Base-by-base conservation (phyloP, 345 rosid genomes). In the Kernera saxatilis region DNA sequence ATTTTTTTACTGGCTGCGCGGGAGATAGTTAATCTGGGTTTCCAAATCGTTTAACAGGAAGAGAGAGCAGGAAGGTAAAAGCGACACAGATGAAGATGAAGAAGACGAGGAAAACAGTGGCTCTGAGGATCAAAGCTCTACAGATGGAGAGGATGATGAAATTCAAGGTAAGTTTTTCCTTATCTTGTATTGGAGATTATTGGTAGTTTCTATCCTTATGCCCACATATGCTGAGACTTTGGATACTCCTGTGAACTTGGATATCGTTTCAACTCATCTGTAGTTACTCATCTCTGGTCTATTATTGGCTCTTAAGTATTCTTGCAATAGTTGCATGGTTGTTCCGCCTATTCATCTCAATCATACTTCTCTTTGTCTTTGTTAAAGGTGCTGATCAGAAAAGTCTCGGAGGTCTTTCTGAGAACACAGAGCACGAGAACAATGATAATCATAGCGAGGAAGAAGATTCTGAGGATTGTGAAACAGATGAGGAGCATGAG, bases 41-140 rank as follows among this genome's bases (percentile, higher is more conserved):
- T 55, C 6, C 35, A 29, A 46, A 25, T 53, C 14, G 19, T 75
- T 29, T 59, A 9, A 56, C 71, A 85, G 91, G 72, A 75, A 70
- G 76, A 83, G 91, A 77, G 81, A 77, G 59, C 87, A 81, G 80
- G 84, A 76, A 71, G 86, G 85, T 60, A 79, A 51, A 70, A 86
- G 85, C 64, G 87, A 80, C 69, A 50, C 84, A 11, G 85, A 78
- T 13, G 81, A 57, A 19, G 75, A 76, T 7, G 74, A 61, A 21
- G 85, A 81, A 43, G 87, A 80, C 43, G 87, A 75, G 29, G 76
- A 70, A 14, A 76, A 79, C 45, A 82, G 80, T 78, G 87, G 50
- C 11, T 48, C 72, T 43, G 84, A 77, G 65, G 79, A 84, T 68
- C 56, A 18, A 52, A 77, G 76, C 76, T 56, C 49, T 14, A 76